Evolutionary conservation across 2,329 filamentous ascomycete genomes (phyloP), one percentile per base, ranked within the genome.

Genomic region (Clathrospora elynae): DNA sequence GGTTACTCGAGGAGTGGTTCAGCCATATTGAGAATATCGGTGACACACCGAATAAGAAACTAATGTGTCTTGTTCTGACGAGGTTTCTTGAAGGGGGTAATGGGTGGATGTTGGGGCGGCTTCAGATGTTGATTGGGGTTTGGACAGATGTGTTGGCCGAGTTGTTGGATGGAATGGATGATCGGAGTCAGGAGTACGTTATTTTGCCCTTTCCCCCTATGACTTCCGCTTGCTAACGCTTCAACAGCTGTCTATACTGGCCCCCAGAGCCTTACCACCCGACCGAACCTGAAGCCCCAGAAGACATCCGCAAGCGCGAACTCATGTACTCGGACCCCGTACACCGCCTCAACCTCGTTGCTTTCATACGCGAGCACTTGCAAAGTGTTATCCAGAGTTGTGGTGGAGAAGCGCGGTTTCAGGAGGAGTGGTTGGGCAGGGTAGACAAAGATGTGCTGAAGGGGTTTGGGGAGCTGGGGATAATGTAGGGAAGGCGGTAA

Each of bases 101-200:
- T 17, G 61, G 80, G 0, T 78, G 86, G 39, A 76, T 82, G 2
- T 70, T 90, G 4, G 62, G 68, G 2, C 78, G 77, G 24, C 73
- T 93, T 41, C 88, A 93, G 66, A 85, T 85, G 59, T 83, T 88
- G 58, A 83, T 93, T 59, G 77, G 78, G 1, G 79, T 90, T 72
- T 93, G 88, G 88, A 87, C 85, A 2, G 81, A 80, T 51, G 79
- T 88, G 1, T 73, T 91, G 19, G 72, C 72, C 1, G 85, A 90
- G 57, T 71, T 91, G 35, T 75, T 84, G 37, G 83, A 85, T 31
- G 81, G 81, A 16, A 74, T 76, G 26, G 75, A 76, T 17, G 75
- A 78, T 32, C 75, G 53, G 32, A 66, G 37, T 18, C 61, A 57
- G 2, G 70, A 72, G 66, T 70, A 61, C 4, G 64, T 64, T 12